phyloP scores from a whole-genome alignment of 75 land plant genomes.

The Picea sitchensis region DNA sequence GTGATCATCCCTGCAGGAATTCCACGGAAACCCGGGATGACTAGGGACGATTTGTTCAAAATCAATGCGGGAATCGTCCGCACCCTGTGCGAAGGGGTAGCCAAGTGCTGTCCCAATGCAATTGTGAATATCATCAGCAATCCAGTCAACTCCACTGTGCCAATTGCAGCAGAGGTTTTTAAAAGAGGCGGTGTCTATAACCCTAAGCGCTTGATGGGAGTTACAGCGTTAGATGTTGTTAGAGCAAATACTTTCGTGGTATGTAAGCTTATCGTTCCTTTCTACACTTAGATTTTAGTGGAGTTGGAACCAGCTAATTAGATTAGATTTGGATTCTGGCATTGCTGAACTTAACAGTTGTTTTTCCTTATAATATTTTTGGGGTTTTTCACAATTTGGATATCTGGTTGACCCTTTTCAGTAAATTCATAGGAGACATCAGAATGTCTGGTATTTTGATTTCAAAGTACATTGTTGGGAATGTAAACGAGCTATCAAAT shows the following conservation, averaged over 20 bases:
- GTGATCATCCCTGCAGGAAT: slow-evolving; percentile 98
- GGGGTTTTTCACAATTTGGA: too few species aligned
- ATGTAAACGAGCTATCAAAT: too few species aligned
- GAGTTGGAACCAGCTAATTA: too few species aligned
- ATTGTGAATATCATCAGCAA: slow-evolving; percentile 94
- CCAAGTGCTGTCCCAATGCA: slow-evolving; percentile 87
- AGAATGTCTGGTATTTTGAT: too few species aligned
- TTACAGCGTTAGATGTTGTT: slow-evolving; percentile 98
- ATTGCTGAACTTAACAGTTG: too few species aligned
- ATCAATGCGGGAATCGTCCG: slow-evolving; percentile 98
- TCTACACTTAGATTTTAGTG: too few species aligned
- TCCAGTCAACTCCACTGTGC: slow-evolving; percentile 98
- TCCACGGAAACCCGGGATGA: slow-evolving; percentile 99
- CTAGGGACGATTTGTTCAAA: slow-evolving; percentile 95
- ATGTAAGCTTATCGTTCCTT: too few species aligned
- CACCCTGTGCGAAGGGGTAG: slow-evolving; percentile 90
- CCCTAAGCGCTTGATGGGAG: slow-evolving; percentile 89
- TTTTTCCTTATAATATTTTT: too few species aligned
- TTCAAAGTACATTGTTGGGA: too few species aligned
- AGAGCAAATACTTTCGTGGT: slow-evolving; percentile 98
- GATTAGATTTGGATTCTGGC: too few species aligned
- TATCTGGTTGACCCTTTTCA: too few species aligned
- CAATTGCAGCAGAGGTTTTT: slow-evolving; percentile 98
- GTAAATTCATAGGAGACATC: too few species aligned
- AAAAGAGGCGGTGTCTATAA: slow-evolving; percentile 90